phyloP scores from a whole-genome alignment of 2,329 filamentous ascomycete genomes.

The Ustilaginoidea virens region DNA sequence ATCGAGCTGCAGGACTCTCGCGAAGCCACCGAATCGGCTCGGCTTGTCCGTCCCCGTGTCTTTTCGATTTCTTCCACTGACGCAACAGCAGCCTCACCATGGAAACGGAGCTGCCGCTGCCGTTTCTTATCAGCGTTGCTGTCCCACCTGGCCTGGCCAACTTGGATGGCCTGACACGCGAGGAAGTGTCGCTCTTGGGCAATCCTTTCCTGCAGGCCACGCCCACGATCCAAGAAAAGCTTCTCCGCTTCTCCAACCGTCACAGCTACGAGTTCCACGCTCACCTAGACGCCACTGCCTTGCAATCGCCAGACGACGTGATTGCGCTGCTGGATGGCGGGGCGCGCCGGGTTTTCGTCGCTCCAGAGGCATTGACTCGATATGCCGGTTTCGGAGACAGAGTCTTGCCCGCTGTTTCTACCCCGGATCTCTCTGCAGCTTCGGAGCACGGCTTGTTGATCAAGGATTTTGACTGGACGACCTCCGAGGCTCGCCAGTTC shows the following conservation, averaged over 20 bases:
- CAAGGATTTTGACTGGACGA: conserved; percentile 32
- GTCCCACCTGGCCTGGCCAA: conserved; percentile 32
- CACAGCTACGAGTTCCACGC: conserved; percentile 40
- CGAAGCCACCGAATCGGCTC: no score
- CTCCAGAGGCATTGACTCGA: conserved; percentile 47
- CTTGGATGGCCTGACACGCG: conserved; percentile 35
- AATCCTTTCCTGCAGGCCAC: conserved; percentile 42
- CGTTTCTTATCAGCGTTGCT: conserved; percentile 44
- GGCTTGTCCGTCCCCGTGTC: no score
- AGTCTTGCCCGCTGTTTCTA: conserved; percentile 35
- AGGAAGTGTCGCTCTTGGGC: conserved; percentile 43
- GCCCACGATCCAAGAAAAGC: conserved; percentile 28
- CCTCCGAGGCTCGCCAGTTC: conserved; percentile 25
- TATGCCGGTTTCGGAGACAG: conserved; percentile 40
- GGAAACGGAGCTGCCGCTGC: conserved; percentile 49
- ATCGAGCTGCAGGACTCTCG: no score
- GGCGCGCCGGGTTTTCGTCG: conserved; percentile 71
- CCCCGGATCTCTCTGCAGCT: conserved; percentile 28
- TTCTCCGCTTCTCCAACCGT: conserved; percentile 30
- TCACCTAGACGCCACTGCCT: conserved; percentile 60
- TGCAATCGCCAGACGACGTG: conserved; percentile 57
- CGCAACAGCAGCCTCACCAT: conserved; percentile 25
- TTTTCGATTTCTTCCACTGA: no score
- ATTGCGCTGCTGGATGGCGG: conserved; percentile 72
- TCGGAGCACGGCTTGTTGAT: conserved; percentile 36